phyloP scores from a whole-genome alignment of 768 basidiomycete species.

The Tylopilus intermedius region DNA sequence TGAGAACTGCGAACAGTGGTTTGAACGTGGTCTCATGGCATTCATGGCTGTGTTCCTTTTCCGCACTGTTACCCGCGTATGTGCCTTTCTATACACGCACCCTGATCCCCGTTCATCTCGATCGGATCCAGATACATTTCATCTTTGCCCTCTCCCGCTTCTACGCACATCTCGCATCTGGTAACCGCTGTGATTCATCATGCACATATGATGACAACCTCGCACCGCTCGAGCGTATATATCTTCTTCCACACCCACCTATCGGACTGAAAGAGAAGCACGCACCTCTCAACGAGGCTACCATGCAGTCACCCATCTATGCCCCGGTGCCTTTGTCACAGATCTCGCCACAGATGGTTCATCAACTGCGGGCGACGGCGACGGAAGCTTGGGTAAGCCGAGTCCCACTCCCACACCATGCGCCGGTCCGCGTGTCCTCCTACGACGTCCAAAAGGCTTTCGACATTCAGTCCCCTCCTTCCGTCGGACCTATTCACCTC shows the following conservation, averaged over 20 bases:
- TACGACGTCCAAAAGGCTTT: constrained; percentile 3
- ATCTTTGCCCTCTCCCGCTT: constrained; percentile 67
- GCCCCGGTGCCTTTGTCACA: constrained; percentile 60
- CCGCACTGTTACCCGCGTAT: constrained; percentile 61
- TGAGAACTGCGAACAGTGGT: constrained; percentile 79
- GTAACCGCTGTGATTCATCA: constrained; percentile 18
- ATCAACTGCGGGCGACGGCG: constrained; percentile 47
- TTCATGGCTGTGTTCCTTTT: constrained; percentile 56
- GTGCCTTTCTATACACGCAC: constrained; percentile 22
- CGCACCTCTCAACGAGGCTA: not conserved
- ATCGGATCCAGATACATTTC: constrained; percentile 58
- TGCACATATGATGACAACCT: constrained; percentile 21
- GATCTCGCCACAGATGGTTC: constrained; percentile 49
- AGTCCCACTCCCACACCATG: constrained; percentile 3
- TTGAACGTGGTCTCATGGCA: constrained; percentile 60
- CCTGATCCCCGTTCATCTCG: not conserved
- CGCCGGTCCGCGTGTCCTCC: not conserved
- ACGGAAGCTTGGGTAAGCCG: constrained; percentile 62
- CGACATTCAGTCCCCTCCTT: not conserved
- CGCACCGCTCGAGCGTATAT: constrained; percentile 52
- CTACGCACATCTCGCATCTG: constrained; percentile 52
- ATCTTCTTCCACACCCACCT: constrained; percentile 45
- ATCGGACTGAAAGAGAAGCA: constrained; percentile 7
- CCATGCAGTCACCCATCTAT: constrained; percentile 40
- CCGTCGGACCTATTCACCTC: constrained; percentile 23